Base-by-base conservation (phyloP, 2,329 filamentous ascomycete species). In the Fusarium concolor region DNA sequence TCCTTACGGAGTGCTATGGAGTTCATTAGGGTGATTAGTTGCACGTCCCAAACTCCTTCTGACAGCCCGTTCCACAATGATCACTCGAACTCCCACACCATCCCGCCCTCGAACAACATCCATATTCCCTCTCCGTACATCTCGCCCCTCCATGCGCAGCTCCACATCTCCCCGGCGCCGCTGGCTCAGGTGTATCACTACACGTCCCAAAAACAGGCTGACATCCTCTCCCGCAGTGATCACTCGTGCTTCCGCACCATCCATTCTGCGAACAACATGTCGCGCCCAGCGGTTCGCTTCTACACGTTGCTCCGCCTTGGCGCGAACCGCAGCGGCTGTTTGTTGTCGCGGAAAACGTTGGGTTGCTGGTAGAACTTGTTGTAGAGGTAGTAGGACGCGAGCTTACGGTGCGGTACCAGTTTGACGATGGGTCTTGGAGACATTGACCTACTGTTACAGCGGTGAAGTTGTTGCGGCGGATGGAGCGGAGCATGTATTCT, bases 381-480 rank as follows among this genome's bases (percentile, higher is more conserved):
- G 29, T 46, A 54, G 57, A 45, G 5, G 63, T 42, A 2, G 39
- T 41, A 3, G 47, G 18, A 5, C 39, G 35, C 1, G 35, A 43
- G 7, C 52, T 56, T 3, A 79, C 76, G 17, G 52, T 38, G 14
- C 75, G 68, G 74, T 89, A 89, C 87, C 87, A 89, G 71, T 83
- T 81, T 44, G 78, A 80, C 10, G 76, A 69, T 9, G 84, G 77
- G 69, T 89, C 86, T 12, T 81, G 80, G 17, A 89, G 79, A 71
- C 87, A 89, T 59, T 88, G 81, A 11, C 76, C 76, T 1, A 78
- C 83, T 2, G 86, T 85, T 11, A 86, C 85, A 29, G 81, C 78
- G 22, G 67, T 73, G 68, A 81, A 81, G 1, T 83, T 84, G 51
- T 81, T 79, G 4, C 71, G 68, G 10, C 18, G 18, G 7, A 51